Percentiles rank a stretch among this genome's conserved stretches.
Evolutionary conservation across 2,329 filamentous ascomycete genomes (phyloP).

Genomic region (Fusarium azukiicola): DNA sequence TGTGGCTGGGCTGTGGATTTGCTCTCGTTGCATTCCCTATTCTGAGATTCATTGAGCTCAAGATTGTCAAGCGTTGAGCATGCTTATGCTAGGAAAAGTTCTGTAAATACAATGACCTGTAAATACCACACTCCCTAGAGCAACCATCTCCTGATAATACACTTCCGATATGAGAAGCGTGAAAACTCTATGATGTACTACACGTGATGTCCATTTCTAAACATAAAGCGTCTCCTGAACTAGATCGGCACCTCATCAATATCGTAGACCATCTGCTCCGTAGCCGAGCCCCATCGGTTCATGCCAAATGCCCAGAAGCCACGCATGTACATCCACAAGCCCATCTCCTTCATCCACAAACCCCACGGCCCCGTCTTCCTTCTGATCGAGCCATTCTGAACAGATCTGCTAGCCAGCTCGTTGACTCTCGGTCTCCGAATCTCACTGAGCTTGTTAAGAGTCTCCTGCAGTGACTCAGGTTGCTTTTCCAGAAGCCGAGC

Average conservation of each 20-base stretch:
- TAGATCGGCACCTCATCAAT: neutral
- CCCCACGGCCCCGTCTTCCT: neutral
- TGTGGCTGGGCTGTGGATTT: constrained; percentile 83
- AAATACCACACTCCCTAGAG: neutral
- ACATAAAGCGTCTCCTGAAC: neutral
- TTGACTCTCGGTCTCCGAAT: neutral
- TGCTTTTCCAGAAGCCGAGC: neutral
- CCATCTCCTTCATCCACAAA: constrained; percentile 8
- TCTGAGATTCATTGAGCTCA: constrained; percentile 55
- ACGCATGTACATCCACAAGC: constrained; percentile 6
- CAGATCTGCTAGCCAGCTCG: neutral
- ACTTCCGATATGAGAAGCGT: neutral
- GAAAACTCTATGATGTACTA: no score
- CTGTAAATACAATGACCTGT: neutral
- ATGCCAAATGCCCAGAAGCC: constrained; percentile 2
- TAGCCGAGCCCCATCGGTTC: neutral
- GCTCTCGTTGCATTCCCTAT: constrained; percentile 68
- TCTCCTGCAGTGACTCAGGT: neutral
- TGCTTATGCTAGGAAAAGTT: neutral
- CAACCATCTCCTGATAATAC: neutral
- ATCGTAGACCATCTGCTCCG: constrained; percentile 1
- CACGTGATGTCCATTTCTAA: neutral
- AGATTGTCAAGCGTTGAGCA: constrained; percentile 49
- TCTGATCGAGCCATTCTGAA: neutral
- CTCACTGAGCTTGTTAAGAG: neutral